phyloP scores from a whole-genome alignment of 108 stramenopile genomes.

The Craspedostauros australis region DNA sequence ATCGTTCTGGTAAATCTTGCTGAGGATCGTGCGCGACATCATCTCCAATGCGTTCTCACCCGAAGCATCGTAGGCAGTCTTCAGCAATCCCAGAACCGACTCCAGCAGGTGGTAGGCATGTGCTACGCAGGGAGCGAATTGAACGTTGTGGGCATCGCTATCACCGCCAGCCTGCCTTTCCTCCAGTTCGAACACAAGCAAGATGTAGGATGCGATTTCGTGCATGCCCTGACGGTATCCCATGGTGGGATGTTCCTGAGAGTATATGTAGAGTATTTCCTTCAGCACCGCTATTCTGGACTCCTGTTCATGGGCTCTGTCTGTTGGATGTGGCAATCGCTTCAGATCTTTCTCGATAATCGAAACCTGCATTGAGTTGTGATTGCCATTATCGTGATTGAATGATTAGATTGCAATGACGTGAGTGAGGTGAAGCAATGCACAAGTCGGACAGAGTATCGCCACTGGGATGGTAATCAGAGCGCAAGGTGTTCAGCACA shows the following conservation, averaged over 20 bases:
- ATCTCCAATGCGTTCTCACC: conserved; percentile 22
- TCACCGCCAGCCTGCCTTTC: conserved; percentile 3
- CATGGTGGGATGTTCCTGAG: conserved; percentile 45
- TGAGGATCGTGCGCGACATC: conserved; percentile 54
- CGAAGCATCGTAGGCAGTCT: conserved; percentile 57
- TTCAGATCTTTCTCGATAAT: conserved; percentile 85
- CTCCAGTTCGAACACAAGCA: conserved; percentile 70
- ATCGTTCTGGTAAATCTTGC: conserved; percentile 54
- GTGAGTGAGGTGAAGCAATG: neutral
- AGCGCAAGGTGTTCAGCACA: neutral
- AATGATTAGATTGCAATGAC: neutral
- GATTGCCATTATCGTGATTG: too few species aligned
- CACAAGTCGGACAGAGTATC: neutral
- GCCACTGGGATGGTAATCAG: neutral
- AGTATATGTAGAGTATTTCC: conserved; percentile 34
- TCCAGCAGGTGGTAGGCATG: conserved; percentile 55
- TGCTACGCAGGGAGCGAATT: conserved; percentile 12
- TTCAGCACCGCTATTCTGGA: conserved; percentile 21
- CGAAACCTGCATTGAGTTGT: too few species aligned
- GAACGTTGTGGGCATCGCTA: neutral
- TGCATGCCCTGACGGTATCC: conserved; percentile 90
- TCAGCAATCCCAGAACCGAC: conserved; percentile 42
- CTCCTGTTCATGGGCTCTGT: conserved; percentile 38
- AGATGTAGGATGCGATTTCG: conserved; percentile 64
- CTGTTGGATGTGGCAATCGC: conserved; percentile 56